phyloP scores from a whole-genome alignment of 225 moss, liverwort and hornwort species.

The Neckera pumila region DNA sequence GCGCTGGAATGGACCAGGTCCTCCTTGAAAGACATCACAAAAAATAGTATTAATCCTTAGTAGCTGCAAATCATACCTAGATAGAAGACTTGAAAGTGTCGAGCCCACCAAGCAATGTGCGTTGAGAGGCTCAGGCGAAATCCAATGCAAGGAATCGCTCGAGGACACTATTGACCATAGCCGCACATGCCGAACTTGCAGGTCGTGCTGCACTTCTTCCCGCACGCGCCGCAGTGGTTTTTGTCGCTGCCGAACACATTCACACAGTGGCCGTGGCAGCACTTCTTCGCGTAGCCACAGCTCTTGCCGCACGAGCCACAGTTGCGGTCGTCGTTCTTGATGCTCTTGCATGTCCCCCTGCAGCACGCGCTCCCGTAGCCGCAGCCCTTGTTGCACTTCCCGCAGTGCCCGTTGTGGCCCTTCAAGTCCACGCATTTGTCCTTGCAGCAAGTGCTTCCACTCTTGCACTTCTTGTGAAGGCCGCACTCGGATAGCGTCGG shows the following conservation, averaged over 20 bases:
- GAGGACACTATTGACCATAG: not conserved
- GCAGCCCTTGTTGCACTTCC: not conserved
- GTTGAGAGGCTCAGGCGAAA: not conserved
- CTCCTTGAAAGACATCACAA: not conserved
- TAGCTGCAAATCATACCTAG: not conserved
- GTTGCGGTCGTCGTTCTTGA: not conserved
- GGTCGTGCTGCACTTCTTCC: slow-evolving; percentile 5
- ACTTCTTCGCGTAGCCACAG: not conserved
- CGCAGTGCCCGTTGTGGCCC: not conserved
- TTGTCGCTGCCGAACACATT: slow-evolving; percentile 4
- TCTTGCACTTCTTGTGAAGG: not conserved
- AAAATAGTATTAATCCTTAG: not conserved
- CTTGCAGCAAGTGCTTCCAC: not conserved
- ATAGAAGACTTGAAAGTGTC: not conserved
- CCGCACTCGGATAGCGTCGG: not conserved
- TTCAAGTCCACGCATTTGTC: slow-evolving; percentile 2
- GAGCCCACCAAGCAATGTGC: not conserved
- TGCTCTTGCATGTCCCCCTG: not conserved
- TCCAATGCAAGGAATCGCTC: not conserved
- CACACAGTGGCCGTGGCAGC: slow-evolving; percentile 8
- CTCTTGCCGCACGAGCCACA: slow-evolving; percentile 3
- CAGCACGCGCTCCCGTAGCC: not conserved
- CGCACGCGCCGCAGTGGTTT: slow-evolving; percentile 6
- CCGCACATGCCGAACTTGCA: slow-evolving; percentile 21
- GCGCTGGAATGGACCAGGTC: not conserved